Evolutionary conservation across 352 stramenopile genomes (phyloP).

Genomic region (Phytophthora megakarya): DNA sequence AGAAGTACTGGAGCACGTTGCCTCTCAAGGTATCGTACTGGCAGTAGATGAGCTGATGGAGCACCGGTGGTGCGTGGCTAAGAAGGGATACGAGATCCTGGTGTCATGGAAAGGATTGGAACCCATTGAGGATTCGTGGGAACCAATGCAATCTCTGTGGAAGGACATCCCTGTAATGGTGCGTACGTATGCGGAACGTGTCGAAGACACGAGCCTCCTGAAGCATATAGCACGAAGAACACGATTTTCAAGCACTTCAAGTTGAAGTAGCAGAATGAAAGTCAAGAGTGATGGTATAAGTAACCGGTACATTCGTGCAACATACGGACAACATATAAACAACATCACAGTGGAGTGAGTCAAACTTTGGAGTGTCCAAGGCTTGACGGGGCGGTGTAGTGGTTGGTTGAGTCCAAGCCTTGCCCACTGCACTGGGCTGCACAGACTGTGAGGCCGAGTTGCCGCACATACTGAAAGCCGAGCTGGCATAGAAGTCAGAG

Average conservation of each 20-base stretch:
- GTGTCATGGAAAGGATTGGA: conserved; percentile 8
- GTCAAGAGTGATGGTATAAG: neutral
- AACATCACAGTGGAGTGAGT: neutral
- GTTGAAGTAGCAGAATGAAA: neutral
- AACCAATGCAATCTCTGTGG: conserved; percentile 1
- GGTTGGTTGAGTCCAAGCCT: conserved; percentile 9
- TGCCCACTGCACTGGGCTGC: conserved; percentile 5
- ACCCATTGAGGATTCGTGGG: too few species aligned
- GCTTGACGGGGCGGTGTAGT: conserved; percentile 14
- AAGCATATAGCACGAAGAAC: neutral
- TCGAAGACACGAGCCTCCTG: neutral
- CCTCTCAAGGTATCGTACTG: conserved; percentile 22
- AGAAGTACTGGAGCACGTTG: conserved; percentile 24
- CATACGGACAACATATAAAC: neutral
- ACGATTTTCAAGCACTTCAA: neutral
- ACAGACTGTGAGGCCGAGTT: conserved; percentile 1
- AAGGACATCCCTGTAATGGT: neutral
- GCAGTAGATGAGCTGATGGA: neutral
- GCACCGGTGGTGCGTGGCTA: neutral
- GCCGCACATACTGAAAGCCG: too few species aligned
- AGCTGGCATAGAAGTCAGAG: too few species aligned
- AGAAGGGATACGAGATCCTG: conserved; percentile 1
- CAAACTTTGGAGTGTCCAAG: neutral
- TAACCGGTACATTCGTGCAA: neutral
- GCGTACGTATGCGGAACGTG: neutral